These are phyloP conservation scores for Elaphomyces granulatus DNA, from an alignment of 495 filamentous ascomycete genomes.

Conservation along the genomic window DNA sequence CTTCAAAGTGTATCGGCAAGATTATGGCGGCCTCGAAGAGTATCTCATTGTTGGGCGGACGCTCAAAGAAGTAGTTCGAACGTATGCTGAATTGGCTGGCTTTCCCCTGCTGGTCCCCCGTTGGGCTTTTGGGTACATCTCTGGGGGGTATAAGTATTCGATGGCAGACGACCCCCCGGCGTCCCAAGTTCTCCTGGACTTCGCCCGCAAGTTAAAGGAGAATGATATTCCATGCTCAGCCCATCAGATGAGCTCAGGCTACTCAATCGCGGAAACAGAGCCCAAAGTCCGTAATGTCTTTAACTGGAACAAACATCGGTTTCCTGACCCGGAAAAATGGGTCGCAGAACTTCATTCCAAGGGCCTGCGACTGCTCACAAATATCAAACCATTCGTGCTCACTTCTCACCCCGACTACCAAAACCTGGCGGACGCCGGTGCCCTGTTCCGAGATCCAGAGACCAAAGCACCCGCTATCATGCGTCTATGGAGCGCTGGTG, in stretches of 20 bases:
- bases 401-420: constrained; percentile 48
- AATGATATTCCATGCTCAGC: constrained; percentile 57
- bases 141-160: constrained; percentile 55
- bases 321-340: constrained; percentile 49
- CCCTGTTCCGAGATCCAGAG: constrained; percentile 45
- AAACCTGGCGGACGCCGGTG: constrained; percentile 35
- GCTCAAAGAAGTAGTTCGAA: constrained; percentile 44
- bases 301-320: constrained; percentile 53
- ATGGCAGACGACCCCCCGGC: constrained; percentile 49
- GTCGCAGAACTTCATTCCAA: constrained; percentile 42
- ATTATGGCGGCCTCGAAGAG: constrained; percentile 53
- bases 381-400: constrained; percentile 58
- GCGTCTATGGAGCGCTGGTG: constrained; percentile 53
- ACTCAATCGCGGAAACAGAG: constrained; percentile 48
- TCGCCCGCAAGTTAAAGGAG: constrained; percentile 42
- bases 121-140: constrained; percentile 55
- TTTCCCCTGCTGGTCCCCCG: constrained; percentile 49
- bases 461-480: constrained; percentile 39
- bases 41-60: constrained; percentile 53
- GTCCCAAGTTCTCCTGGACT: constrained; percentile 40
- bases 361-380: constrained; percentile 51
- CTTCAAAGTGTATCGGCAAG: constrained; percentile 57
- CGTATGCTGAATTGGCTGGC: constrained; percentile 51
- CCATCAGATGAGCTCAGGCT: constrained; percentile 58
- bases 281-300: constrained; percentile 58